Evolutionary conservation across 2,329 filamentous ascomycete species (phyloP).

Genomic region (Calonectria henricotiae): DNA sequence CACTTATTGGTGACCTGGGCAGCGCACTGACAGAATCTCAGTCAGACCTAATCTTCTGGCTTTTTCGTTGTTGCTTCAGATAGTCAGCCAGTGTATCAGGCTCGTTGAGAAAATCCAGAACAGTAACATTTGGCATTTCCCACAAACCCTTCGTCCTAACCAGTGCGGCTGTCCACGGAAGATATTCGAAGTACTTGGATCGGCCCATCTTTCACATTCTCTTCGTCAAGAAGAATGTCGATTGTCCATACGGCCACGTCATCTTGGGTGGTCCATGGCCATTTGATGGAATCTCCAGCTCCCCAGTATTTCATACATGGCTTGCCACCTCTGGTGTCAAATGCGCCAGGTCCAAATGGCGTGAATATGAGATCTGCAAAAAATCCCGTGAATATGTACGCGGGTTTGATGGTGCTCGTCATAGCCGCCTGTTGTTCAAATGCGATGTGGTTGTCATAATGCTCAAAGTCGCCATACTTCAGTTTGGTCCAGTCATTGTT

Average conservation of each 20-base stretch:
- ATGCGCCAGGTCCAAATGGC: not conserved
- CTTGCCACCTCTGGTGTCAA: not conserved
- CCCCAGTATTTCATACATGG: slow-evolving; percentile 11
- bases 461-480: slow-evolving; percentile 20
- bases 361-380: slow-evolving; percentile 15
- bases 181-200: not conserved
- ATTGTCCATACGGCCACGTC: slow-evolving; percentile 30
- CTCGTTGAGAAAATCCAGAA: not conserved
- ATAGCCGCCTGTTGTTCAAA: slow-evolving; percentile 25
- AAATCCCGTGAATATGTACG: slow-evolving; percentile 8
- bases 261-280: slow-evolving; percentile 10
- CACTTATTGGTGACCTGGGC: no score
- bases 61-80: not conserved
- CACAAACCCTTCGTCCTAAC: not conserved
- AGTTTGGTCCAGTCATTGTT: slow-evolving; percentile 31
- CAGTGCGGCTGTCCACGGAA: not conserved
- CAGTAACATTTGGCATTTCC: not conserved
- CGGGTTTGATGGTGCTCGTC: slow-evolving; percentile 24
- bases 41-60: not conserved
- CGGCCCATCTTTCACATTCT: not conserved
- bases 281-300: not conserved
- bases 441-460: slow-evolving; percentile 28
- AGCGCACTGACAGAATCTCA: no score
- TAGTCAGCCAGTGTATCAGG: not conserved
- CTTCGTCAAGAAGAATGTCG: not conserved